Conservation (phyloP, 2,329 filamentous ascomycete genomes). For the Paecilomyces sp. region DNA sequence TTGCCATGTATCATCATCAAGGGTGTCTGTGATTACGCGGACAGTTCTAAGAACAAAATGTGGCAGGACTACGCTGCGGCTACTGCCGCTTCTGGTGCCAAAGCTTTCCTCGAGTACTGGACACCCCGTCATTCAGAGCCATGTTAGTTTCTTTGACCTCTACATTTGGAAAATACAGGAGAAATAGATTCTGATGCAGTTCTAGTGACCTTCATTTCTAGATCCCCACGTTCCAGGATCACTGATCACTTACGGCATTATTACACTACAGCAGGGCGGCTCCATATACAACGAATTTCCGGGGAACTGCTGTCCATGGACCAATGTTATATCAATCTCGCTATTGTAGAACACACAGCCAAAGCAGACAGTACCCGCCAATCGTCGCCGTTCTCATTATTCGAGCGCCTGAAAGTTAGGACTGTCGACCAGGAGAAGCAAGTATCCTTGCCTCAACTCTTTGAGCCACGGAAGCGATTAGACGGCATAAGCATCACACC, state of each 20-base stretch:
- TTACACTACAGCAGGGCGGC: conserved; percentile 8
- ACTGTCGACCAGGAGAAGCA: conserved; percentile 11
- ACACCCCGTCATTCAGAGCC: neutral
- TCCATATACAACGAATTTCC: conserved; percentile 30
- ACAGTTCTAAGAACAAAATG: conserved; percentile 4
- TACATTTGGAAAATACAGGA: no score
- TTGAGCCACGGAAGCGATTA: conserved; percentile 14
- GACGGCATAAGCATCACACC: conserved; percentile 11
- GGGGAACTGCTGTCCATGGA: conserved; percentile 25
- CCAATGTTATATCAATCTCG: conserved; percentile 36
- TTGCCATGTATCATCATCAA: conserved; percentile 11
- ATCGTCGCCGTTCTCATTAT: conserved; percentile 17
- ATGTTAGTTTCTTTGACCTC: no score
- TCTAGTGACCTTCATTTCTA: neutral
- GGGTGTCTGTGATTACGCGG: conserved; percentile 11
- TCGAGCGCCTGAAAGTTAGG: conserved; percentile 17
- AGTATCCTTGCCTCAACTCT: conserved; percentile 15
- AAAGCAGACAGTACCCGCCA: neutral
- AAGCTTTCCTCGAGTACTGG: conserved; percentile 5
- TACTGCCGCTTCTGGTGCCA: conserved; percentile 7
- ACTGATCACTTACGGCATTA: neutral
- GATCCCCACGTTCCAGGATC: neutral
- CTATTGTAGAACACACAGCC: conserved; percentile 22
- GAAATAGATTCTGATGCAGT: neutral
- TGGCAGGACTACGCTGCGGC: neutral